phyloP scores from a whole-genome alignment of 2,329 filamentous ascomycete species.

The Phialophora verrucosa region DNA sequence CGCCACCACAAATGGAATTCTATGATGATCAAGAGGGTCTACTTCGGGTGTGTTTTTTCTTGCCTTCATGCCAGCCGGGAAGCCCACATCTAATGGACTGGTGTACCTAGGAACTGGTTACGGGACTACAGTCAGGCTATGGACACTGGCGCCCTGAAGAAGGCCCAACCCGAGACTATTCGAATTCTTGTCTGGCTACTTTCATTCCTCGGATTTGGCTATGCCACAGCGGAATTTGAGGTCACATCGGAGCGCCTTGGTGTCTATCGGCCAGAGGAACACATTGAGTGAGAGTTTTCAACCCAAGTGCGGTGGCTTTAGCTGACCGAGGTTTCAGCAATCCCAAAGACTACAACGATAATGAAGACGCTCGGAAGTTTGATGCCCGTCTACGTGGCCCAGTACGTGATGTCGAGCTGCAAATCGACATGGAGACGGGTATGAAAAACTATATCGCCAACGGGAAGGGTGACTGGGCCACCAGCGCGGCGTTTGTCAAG shows the following conservation, averaged over 20 bases:
- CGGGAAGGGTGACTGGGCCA: conserved; percentile 84
- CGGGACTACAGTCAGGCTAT: conserved; percentile 84
- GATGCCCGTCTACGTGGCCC: conserved; percentile 83
- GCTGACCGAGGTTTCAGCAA: conserved; percentile 65
- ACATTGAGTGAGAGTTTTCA: conserved; percentile 52
- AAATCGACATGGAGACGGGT: conserved; percentile 77
- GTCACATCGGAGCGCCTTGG: conserved; percentile 80
- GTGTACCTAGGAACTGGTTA: conserved; percentile 68
- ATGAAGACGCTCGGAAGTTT: conserved; percentile 79
- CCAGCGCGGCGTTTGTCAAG: conserved; percentile 82
- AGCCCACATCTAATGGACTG: neutral
- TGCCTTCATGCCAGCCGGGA: neutral
- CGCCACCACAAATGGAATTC: conserved; percentile 84
- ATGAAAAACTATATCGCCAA: conserved; percentile 99
- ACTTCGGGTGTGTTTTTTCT: conserved; percentile 60
- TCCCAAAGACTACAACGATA: conserved; percentile 84
- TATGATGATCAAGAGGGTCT: conserved; percentile 76
- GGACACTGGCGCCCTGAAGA: conserved; percentile 79
- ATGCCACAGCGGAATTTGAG: conserved; percentile 85
- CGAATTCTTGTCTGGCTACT: conserved; percentile 81
- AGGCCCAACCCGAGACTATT: conserved; percentile 77
- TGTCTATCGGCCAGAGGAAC: conserved; percentile 75
- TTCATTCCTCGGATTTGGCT: conserved; percentile 80
- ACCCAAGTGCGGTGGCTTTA: neutral
- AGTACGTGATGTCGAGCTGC: conserved; percentile 71